Evolutionary conservation across 2,329 filamentous ascomycete genomes (phyloP).

Genomic region (Scytalidium lignicola): DNA sequence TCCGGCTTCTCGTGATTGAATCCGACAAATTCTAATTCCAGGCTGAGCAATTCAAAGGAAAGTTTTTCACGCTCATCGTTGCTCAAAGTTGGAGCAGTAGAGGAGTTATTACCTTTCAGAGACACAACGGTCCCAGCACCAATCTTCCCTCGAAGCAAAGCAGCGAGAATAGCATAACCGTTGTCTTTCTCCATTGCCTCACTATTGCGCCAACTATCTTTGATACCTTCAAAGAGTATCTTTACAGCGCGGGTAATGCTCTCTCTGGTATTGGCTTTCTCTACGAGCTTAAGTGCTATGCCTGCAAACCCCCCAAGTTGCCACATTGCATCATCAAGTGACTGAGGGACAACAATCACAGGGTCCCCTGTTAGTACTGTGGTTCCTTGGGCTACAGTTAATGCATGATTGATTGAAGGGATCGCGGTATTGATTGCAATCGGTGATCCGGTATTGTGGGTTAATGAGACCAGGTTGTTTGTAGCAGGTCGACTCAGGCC

Average conservation of each 20-base stretch:
- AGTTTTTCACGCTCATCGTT: slow-evolving; percentile 50
- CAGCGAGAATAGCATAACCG: slow-evolving; percentile 82
- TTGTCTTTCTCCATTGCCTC: slow-evolving; percentile 97
- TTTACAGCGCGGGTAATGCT: slow-evolving; percentile 73
- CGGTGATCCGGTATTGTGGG: slow-evolving; percentile 67
- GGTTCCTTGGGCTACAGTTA: slow-evolving; percentile 76
- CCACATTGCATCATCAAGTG: slow-evolving; percentile 90
- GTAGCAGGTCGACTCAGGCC: slow-evolving; percentile 70
- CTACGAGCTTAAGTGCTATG: slow-evolving; percentile 77
- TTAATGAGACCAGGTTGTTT: slow-evolving; percentile 62
- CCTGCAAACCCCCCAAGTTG: slow-evolving; percentile 86
- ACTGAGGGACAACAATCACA: slow-evolving; percentile 72
- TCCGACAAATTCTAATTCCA: slow-evolving; percentile 82
- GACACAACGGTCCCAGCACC: slow-evolving; percentile 42
- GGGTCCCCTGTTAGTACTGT: slow-evolving; percentile 79
- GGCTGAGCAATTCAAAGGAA: slow-evolving; percentile 61
- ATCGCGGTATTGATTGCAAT: slow-evolving; percentile 85
- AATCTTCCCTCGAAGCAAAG: slow-evolving; percentile 79
- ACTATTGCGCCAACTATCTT: slow-evolving; percentile 93
- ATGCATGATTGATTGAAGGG: slow-evolving; percentile 80
- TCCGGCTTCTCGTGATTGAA: slow-evolving; percentile 76
- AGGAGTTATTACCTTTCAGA: slow-evolving; percentile 26
- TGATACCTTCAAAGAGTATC: slow-evolving; percentile 79
- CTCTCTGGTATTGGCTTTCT: slow-evolving; percentile 65
- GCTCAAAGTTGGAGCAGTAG: slow-evolving; percentile 34